Conservation (phyloP, 768 basidiomycete genomes). For the Leucosporidium yakuticum region DNA sequence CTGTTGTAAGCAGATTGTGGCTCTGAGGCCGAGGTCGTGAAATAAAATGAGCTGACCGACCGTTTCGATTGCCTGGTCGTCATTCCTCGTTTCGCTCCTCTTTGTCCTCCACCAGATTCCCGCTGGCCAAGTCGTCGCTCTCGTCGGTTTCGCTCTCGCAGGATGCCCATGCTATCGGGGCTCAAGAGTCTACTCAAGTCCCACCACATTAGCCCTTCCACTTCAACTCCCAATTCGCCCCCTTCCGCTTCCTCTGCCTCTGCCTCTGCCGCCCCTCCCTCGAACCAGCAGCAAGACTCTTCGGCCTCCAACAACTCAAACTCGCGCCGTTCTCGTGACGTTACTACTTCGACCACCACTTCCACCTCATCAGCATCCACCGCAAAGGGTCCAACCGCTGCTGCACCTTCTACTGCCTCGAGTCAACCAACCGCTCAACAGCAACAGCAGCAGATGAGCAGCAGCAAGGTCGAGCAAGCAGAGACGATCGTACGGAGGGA, state of each 20-base stretch:
- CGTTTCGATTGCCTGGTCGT: too few species aligned
- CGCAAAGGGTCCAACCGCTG: too few species aligned
- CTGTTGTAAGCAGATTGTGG: too few species aligned
- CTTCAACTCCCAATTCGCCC: neutral
- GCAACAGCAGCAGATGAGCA: neutral
- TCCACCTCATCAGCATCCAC: neutral
- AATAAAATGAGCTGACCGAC: too few species aligned
- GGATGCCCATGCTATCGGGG: neutral
- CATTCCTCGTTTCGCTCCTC: too few species aligned
- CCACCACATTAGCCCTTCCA: neutral
- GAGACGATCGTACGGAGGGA: slow-evolving; percentile 24
- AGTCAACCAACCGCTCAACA: too few species aligned
- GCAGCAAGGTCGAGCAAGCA: slow-evolving; percentile 18
- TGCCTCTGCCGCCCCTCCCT: neutral
- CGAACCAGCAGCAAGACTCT: neutral
- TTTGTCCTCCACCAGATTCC: too few species aligned
- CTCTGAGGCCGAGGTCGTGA: too few species aligned
- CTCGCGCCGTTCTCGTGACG: neutral
- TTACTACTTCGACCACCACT: neutral
- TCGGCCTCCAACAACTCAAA: neutral
- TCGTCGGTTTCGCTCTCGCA: neutral
- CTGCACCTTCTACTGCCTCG: too few species aligned
- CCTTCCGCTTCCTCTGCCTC: neutral
- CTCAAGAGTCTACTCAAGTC: neutral
- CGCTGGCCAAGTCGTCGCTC: too few species aligned